Conservation (phyloP, 805 yeast species). For the Teunomyces tritomae region DNA sequence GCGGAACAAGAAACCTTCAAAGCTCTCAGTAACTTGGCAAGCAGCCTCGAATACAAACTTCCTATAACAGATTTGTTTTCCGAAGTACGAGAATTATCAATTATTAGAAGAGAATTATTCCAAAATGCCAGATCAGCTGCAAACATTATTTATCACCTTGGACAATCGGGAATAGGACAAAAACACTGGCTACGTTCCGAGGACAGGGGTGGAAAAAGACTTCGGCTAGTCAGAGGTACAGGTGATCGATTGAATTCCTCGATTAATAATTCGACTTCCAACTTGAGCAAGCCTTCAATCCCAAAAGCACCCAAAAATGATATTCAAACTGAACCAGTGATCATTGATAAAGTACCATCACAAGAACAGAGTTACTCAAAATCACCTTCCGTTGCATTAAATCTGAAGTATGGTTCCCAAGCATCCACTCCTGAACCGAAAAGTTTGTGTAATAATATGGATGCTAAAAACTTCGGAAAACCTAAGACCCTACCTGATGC, state of each 20-base stretch:
- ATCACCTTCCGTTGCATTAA: neutral
- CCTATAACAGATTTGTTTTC: conserved; percentile 21
- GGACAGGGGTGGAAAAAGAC: neutral
- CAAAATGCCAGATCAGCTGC: conserved; percentile 35
- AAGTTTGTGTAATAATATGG: too few relatives aligned
- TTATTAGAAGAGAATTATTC: conserved; percentile 25
- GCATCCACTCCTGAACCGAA: too few relatives aligned
- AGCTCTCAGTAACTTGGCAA: conserved; percentile 14
- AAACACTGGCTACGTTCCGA: neutral
- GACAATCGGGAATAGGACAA: neutral
- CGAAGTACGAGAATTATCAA: conserved; percentile 20
- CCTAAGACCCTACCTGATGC: too few relatives aligned
- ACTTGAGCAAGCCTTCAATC: neutral
- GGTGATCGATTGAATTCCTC: neutral
- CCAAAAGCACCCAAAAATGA: too few relatives aligned
- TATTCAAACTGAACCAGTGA: too few relatives aligned
- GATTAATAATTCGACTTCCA: neutral
- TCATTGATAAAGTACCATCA: too few relatives aligned
- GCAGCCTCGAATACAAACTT: conserved; percentile 19
- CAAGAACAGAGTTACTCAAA: too few relatives aligned
- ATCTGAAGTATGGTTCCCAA: too few relatives aligned
- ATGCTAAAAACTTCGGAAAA: too few relatives aligned
- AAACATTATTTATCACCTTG: conserved; percentile 17
- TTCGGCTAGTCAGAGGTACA: neutral
- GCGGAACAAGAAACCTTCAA: conserved; percentile 11